Percentiles rank a stretch among this genome's conserved stretches.
phyloP scores from a whole-genome alignment of 2,329 filamentous ascomycete species.

The Colletotrichum graminicola region DNA sequence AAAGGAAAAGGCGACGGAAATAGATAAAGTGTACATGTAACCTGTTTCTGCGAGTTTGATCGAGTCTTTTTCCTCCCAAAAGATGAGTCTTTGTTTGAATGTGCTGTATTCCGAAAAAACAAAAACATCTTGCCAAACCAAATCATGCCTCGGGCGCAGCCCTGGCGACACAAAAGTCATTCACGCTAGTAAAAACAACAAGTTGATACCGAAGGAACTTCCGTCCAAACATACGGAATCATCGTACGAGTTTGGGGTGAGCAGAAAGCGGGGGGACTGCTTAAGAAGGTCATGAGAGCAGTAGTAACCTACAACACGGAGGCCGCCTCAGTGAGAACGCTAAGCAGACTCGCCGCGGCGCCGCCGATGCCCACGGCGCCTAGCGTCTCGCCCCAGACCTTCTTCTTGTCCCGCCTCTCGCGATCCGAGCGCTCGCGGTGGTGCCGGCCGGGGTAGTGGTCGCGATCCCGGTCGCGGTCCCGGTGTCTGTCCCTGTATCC shows the following conservation, averaged over 20 bases:
- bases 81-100: not conserved
- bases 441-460: constrained; percentile 52
- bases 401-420: constrained; percentile 55
- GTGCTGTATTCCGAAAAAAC: constrained; percentile 27
- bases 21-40: not conserved
- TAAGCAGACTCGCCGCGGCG: constrained; percentile 69
- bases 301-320: constrained; percentile 45
- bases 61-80: not conserved
- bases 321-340: constrained; percentile 70
- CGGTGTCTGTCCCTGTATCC: constrained; percentile 51
- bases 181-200: not conserved
- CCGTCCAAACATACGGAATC: not conserved
- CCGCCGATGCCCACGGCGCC: constrained; percentile 71
- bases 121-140: constrained; percentile 9
- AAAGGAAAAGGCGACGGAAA: not conserved
- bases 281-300: not conserved
- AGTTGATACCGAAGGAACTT: constrained; percentile 2
- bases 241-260: constrained; percentile 1
- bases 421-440: constrained; percentile 46
- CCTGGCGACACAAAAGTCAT: not conserved
- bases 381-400: constrained; percentile 65
- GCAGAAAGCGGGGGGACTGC: not conserved
- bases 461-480: constrained; percentile 53
- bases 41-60: not conserved
- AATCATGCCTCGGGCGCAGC: constrained; percentile 27